Evolutionary conservation across 495 filamentous ascomycete species (phyloP), one percentile per base, ranked within the genome.

Genomic region (Physcia stellaris): DNA sequence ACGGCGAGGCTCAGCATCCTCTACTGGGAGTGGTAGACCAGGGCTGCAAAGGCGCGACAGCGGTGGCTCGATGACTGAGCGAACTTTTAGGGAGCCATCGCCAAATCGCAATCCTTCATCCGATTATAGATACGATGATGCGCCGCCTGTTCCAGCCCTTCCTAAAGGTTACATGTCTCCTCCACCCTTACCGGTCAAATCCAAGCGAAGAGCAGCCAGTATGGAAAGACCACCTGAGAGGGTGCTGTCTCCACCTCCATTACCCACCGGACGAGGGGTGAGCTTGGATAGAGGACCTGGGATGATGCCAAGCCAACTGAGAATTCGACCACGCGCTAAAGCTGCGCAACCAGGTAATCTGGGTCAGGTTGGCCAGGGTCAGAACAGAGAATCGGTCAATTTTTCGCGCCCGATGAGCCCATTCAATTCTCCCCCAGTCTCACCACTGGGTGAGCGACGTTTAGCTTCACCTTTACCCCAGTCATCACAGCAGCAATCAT

Each of bases 401-500:
- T 92, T 90, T 50, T 94, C 86, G 5, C 83, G 86, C 27, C 86
- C 86, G 3, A 76, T 74, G 49, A 68, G 68, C 48, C 60, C 70
- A 36, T 54, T 54, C 39, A 47, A 55, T n/a, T 63, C 63, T 6
- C 52, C 55, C 22, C 57, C 62, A 2, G 45, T 39, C 13, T 51
- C 55, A 20, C 54, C 54, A 21, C 24, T 45, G 17, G 40, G 39
- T 19, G 40, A 41, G 4, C 31, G 10, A 15, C 63, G 64, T 3
- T 55, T 59, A 1, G 67, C 47, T 21, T 67, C 67, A 27, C 62
- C 60, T 33, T 37, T 44, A 15, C 22, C 37, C 11, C 17, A 9
- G 16, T 17, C 34, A 23, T 10, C 24, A n/a, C n/a, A n/a, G n/a
- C n/a, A n/a, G n/a, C n/a, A n/a, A 32, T 32, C 48, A 24, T 10